Evolutionary conservation across 202 grass and related monocot genomes (phyloP).

Genomic region (Carex arenaria): DNA sequence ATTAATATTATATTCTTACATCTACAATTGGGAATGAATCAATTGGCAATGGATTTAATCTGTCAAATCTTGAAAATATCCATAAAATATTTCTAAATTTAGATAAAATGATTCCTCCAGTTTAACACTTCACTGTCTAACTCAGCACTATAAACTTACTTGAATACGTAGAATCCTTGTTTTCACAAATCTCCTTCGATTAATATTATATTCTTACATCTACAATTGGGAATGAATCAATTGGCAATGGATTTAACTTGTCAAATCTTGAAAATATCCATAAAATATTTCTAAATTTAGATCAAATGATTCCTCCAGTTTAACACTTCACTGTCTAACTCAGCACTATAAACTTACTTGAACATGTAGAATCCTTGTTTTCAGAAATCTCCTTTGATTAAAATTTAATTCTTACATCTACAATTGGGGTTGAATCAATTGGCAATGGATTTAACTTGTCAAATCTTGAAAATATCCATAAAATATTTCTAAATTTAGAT

Average conservation of each 20-base stretch:
- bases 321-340: not conserved
- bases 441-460: not conserved
- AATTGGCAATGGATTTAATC: not conserved
- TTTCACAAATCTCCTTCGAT: not conserved
- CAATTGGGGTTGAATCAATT: not conserved
- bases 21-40: not conserved
- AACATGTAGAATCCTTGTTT: not conserved
- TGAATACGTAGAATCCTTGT: not conserved
- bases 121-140: not conserved
- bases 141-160: not conserved
- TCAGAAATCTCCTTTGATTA: not conserved
- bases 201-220: not conserved
- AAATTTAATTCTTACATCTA: not conserved
- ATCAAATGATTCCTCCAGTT: not conserved
- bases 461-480: not conserved
- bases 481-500: not conserved
- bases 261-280: not conserved
- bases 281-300: not conserved
- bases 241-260: not conserved
- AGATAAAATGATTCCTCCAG: not conserved
- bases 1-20: not conserved
- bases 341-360: not conserved
- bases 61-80: not conserved
- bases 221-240: not conserved
- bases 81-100: not conserved